Evolutionary conservation across 495 filamentous ascomycete genomes (phyloP).

Genomic region (Lepidopterella palustris): DNA sequence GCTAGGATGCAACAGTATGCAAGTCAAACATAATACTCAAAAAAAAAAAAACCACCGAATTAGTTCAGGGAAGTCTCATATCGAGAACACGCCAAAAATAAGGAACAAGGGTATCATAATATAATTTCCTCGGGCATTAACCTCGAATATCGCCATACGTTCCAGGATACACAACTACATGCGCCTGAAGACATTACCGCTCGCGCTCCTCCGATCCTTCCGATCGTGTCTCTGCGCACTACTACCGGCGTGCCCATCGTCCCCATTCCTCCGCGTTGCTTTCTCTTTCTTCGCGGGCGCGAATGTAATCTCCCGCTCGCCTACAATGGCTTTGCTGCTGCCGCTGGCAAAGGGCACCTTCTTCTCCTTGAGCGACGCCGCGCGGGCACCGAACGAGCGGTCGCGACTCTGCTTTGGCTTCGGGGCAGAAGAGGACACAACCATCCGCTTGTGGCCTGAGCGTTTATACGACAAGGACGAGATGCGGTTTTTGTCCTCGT

Average conservation of each 20-base stretch:
- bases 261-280: conserved; percentile 27
- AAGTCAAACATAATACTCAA: too few species aligned
- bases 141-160: too few species aligned
- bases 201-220: conserved; percentile 61
- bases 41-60: too few species aligned
- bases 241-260: conserved; percentile 22
- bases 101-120: too few species aligned
- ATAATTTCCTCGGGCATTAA: too few species aligned
- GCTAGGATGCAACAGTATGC: too few species aligned
- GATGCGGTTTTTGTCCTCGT: conserved; percentile 46
- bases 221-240: conserved; percentile 27
- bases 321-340: conserved; percentile 54
- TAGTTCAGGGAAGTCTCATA: too few species aligned
- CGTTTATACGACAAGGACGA: conserved; percentile 58
- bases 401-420: conserved; percentile 43
- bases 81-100: too few species aligned
- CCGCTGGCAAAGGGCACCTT: conserved; percentile 1
- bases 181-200: conserved; percentile 62
- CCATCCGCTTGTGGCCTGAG: conserved; percentile 51
- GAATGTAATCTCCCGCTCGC: conserved; percentile 84
- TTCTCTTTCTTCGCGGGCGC: conserved; percentile 57
- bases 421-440: conserved; percentile 47
- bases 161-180: too few species aligned
- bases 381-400: conserved; percentile 65
- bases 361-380: conserved; percentile 46